Evolutionary conservation across 108 stramenopile genomes (phyloP), one percentile per base, ranked within the genome.

Genomic region (Nitzschia sp.): DNA sequence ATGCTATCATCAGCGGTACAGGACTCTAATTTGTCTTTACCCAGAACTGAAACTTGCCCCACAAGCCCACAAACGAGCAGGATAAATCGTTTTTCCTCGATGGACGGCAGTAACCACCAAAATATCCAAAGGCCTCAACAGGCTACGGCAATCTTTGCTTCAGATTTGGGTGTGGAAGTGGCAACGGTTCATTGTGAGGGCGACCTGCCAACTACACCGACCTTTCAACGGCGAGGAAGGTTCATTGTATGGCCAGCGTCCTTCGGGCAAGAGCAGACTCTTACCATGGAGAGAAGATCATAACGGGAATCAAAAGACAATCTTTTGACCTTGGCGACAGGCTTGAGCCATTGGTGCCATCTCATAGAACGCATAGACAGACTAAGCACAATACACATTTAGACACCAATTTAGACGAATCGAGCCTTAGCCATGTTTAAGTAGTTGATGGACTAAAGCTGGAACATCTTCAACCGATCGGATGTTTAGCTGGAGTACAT

Each of bases 191-290:
- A 5, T 3, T 17, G 26, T 46, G 36, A 21, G 51, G 6, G 24
- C 1, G 9, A 15, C 13, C 11, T 4, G 23, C 38, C 61, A 25
- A 42, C 1, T 13, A 25, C 61, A 29, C 64, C 48, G n/a, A 6
- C 28, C 21, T 59, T 58, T 21, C 57, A 70, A 59, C 27, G 45
- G 32, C 27, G 58, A 29, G 68, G 68, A 11, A 1, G 68, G 11
- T 70, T 70, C 55, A 13, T 70, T 31, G 32, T 70, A 0, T 70
- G 68, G 68, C 68, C 68, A 15, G 57, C 47, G 3, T 54, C 53
- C 27, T 46, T 4, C 13, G 32, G 60, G 42, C 60, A 35, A 38
- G 35, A 61, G 2, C 33, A 35, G 23, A 18, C 2, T 2, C 19
- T 61, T 38, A 3, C 60, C 31, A 57, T 28, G 56, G 27, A 28